Base-by-base conservation (phyloP, 2,329 filamentous ascomycete species). In the Hymenoscyphus linearis region DNA sequence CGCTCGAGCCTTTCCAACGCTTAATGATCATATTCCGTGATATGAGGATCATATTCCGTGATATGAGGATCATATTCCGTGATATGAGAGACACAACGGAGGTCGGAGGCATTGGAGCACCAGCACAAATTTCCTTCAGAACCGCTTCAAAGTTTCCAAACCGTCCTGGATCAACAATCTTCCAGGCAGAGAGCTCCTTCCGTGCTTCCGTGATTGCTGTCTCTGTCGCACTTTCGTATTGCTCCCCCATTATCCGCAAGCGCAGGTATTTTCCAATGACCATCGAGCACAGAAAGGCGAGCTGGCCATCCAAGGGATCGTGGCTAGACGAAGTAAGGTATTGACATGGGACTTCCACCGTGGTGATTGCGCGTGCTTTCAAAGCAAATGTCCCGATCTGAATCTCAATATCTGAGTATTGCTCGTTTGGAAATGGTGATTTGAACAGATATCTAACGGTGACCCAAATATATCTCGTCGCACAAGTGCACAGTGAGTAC, bases 391-490 rank as follows among this genome's bases (percentile, higher is more conserved):
- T 70, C 2, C 69, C 69, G 12, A 71, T 65, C 37, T 70, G 68
- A n/a, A 70, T 54, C 18, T 71, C 67, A 18, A 66, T 10, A 9
- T 61, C 58, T 1, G 63, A 67, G 50, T 64, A 66, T 25, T 31
- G 31, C 36, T 59, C 60, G n/a, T 14, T n/a, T 9, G 35, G 37
- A 9, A 56, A 27, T 10, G 37, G 59, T 1, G 58, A 18, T 13
- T 63, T 60, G 1, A 55, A 36, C 6, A 58, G 52, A 18, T 60
- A 52, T 25, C 60, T 55, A 2, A 64, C 62, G 25, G 58, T 64
- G 2, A 71, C 62, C 69, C 69, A 71, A 22, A 71, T 69, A 16
- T 71, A 70, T 5, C 69, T 68, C 16, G 69, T 71, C 16, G 67
- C 67, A 44, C 69, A 71, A 2, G 67, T 61, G 52, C 65, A 70